phyloP scores from a whole-genome alignment of 768 basidiomycete genomes.

The Mycena kentingensis region DNA sequence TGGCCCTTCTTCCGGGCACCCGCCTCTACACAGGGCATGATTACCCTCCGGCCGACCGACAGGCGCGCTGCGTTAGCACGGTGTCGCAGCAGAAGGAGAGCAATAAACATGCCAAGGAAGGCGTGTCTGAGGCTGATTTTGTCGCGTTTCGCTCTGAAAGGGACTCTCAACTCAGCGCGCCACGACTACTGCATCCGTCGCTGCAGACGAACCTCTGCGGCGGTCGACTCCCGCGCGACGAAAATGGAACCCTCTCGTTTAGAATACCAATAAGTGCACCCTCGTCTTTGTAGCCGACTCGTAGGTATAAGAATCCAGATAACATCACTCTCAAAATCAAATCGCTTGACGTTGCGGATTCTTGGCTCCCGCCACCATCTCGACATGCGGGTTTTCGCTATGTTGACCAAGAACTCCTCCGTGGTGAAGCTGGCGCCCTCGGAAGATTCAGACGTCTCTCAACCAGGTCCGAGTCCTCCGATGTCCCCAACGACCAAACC shows the following conservation, averaged over 20 bases:
- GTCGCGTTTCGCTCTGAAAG: conserved; percentile 33
- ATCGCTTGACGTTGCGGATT: neutral
- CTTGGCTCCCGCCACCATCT: neutral
- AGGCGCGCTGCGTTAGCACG: conserved; percentile 32
- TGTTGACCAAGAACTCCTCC: conserved; percentile 26
- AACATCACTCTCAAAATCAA: too few species aligned
- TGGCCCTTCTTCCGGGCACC: conserved; percentile 34
- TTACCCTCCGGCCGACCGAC: conserved; percentile 32
- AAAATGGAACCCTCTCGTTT: neutral
- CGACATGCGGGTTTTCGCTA: conserved; percentile 31
- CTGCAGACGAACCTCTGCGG: conserved; percentile 41
- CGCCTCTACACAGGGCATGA: conserved; percentile 42
- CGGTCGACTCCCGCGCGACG: conserved; percentile 27
- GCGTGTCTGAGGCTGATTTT: conserved; percentile 30
- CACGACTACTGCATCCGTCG: conserved; percentile 38
- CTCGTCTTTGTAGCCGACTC: neutral
- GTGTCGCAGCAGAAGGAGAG: conserved; percentile 33
- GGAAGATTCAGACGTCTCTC: conserved; percentile 5
- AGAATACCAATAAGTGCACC: conserved; percentile 1
- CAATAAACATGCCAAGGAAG: conserved; percentile 34
- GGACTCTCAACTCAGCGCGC: conserved; percentile 35
- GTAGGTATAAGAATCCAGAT: too few species aligned
- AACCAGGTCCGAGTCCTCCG: too few species aligned
- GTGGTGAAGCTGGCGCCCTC: conserved; percentile 5
- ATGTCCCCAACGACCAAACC: neutral